Evolutionary conservation across 2,329 filamentous ascomycete species (phyloP), one percentile per base, ranked within the genome.

Genomic region (Alternaria dauci): DNA sequence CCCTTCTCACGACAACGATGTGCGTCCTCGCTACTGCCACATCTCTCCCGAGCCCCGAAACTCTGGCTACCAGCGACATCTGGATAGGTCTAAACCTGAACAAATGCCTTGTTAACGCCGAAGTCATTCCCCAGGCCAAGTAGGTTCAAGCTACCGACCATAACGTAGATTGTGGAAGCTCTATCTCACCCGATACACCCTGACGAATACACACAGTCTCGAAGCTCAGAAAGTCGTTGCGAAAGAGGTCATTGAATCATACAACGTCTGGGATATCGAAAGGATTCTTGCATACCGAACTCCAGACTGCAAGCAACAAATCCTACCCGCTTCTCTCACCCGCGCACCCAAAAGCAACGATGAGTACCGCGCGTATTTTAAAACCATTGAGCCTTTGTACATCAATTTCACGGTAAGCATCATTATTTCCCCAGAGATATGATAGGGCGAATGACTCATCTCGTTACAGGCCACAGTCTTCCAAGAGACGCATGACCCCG

Each of bases 401-500:
- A 36, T 32, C 11, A 48, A 48, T 8, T 48, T 48, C 5, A 48
- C 30, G 2, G 46, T 48, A n/a, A 16, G 25, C 11, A 28, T n/a
- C 32, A 16, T 23, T 36, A 7, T 23, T 8, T 18, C 14, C 30
- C 20, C 11, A 39, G 8, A 26, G 16, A n/a, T 3, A n/a, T 2
- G 32, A 8, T 20, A 14, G 16, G 11, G 23, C 0, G 16, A 48
- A 12, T 23, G 46, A 43, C 46, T 28, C 18, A 52, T 8, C 20
- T 16, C 20, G 4, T 14, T 16, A 25, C n/a, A 57, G 55, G 46
- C 32, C 25, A 57, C 46, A 12, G 25, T 58, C 42, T 47, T 46
- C 23, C 34, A 34, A 39, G 55, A 43, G 32, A 42, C 44, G 23
- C 55, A 58, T 26, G 48, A 58, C 26, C 23, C 55, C 4, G 48